phyloP scores from a whole-genome alignment of 2,329 filamentous ascomycete genomes.

The Hymenotorrendiella dingleyae region DNA sequence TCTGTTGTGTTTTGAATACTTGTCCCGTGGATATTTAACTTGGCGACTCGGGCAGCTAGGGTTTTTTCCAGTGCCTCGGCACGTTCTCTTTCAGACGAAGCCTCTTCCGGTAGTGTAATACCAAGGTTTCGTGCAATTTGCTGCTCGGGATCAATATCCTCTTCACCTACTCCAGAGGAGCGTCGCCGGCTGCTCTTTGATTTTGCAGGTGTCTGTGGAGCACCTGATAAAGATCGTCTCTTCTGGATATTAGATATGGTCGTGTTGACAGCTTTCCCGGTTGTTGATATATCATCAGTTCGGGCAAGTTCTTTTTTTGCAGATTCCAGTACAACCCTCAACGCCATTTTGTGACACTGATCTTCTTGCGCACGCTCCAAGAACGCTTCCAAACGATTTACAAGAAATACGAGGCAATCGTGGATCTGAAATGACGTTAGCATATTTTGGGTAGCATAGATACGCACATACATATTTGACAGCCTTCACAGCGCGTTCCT shows the following conservation, averaged over 20 bases:
- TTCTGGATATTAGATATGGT: slow-evolving; percentile 17
- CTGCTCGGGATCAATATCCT: slow-evolving; percentile 29
- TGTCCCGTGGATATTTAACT: slow-evolving; percentile 39
- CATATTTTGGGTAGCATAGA: neutral
- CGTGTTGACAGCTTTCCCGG: slow-evolving; percentile 10
- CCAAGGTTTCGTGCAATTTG: slow-evolving; percentile 44
- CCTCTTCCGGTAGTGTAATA: slow-evolving; percentile 36
- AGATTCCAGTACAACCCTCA: slow-evolving; percentile 36
- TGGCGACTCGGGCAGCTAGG: slow-evolving; percentile 35
- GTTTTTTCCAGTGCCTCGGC: slow-evolving; percentile 25
- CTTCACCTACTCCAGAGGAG: slow-evolving; percentile 34
- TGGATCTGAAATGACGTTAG: slow-evolving; percentile 37
- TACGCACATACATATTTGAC: slow-evolving; percentile 43
- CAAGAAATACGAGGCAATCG: slow-evolving; percentile 45
- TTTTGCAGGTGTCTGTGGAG: slow-evolving; percentile 23
- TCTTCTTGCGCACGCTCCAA: slow-evolving; percentile 38
- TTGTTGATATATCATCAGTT: slow-evolving; percentile 1
- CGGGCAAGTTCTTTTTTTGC: slow-evolving; percentile 39
- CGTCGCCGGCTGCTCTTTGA: slow-evolving; percentile 20
- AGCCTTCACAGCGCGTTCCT: slow-evolving; percentile 41
- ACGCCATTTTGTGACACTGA: slow-evolving; percentile 40
- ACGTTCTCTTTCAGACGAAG: slow-evolving; percentile 21
- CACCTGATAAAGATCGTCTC: slow-evolving; percentile 16
- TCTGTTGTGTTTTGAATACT: slow-evolving; percentile 49
- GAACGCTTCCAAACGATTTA: slow-evolving; percentile 41